Evolutionary conservation across 768 basidiomycete genomes (phyloP), one percentile per base, ranked within the genome.

Genomic region (Tricholoma hemisulphureum): DNA sequence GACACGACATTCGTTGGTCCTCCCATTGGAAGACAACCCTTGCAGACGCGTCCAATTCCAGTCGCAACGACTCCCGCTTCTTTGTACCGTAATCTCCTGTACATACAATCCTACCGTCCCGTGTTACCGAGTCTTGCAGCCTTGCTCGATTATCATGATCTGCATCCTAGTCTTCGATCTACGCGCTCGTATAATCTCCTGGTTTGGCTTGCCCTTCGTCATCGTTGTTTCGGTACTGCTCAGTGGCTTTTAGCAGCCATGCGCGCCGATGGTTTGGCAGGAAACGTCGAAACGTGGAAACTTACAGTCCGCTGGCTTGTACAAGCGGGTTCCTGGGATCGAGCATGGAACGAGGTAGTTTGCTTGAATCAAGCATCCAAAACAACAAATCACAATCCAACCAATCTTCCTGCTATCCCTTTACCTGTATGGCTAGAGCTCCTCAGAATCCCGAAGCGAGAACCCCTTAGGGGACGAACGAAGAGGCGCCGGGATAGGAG

Each of bases 241-340:
- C 65, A 61, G 26, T 69, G 71, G 48, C 70, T 91, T 46, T 68
- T 89, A 16, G 46, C 55, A 9, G 68, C 69, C 37, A 87, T 89
- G 83, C 69, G 70, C 20, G 60, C 64, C 24, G 77, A 77, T 26
- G 64, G 69, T 6, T 63, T 87, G 3, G 65, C 63, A 3, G 71
- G 67, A 31, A 78, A 87, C 66, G 56, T 78, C 49, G 82, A 86
- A 63, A 88, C 88, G 1, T 73, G 77, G 68, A 80, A 81, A 69
- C 69, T 89, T 35, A 74, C 76, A 56, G 77, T 82, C 59, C 81
- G 89, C 18, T 82, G 78, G 74, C 69, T 86, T 52, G 74, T 89
- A 45, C 75, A 79, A 46, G 73, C 75, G 3, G 87, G 83, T 7
- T 69, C 66, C 41, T 89, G 87, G 87, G 67, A 77, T 10, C 68